A percentile compares a stretch with the other conserved stretches of the same genome.
These are phyloP conservation scores for Cystofilobasidium capitatum DNA, from an alignment of 768 basidiomycete species.

Conservation along the genomic window DNA sequence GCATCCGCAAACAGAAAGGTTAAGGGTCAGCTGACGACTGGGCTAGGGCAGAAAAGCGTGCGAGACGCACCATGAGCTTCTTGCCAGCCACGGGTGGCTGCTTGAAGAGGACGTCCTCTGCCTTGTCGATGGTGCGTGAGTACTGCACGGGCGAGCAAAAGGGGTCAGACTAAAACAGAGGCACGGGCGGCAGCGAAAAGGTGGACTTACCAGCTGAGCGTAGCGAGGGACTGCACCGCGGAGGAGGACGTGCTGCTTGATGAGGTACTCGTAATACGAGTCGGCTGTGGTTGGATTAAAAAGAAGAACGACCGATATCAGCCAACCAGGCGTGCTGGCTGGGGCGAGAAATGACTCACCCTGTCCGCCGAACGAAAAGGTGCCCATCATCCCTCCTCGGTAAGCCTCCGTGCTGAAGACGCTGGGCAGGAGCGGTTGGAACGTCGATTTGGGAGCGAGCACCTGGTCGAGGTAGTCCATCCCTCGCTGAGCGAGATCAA, in stretches of 20 bases:
- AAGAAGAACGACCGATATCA: neutral
- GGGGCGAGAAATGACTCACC: neutral
- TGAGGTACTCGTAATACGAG: constrained; percentile 30
- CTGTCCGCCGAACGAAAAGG: constrained; percentile 40
- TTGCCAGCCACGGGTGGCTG: constrained; percentile 8
- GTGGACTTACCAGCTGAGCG: neutral
- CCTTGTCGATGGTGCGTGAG: constrained; percentile 6
- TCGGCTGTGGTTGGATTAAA: neutral
- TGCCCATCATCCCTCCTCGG: constrained; percentile 30
- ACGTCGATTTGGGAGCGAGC: constrained; percentile 31
- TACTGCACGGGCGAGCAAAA: neutral
- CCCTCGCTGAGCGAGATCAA: constrained; percentile 38
- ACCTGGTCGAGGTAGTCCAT: constrained; percentile 38
- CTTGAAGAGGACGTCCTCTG: neutral
- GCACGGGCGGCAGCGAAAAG: neutral
- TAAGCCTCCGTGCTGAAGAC: constrained; percentile 31
- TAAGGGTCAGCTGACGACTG: neutral
- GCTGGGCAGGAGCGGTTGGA: constrained; percentile 35
- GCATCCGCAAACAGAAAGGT: neutral
- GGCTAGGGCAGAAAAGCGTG: too few species aligned
- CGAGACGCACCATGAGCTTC: neutral
- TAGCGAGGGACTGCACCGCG: constrained; percentile 7
- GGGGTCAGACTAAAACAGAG: neutral
- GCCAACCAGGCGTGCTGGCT: neutral
- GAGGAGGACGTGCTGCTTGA: neutral